Percentiles rank a stretch among this genome's conserved stretches.
These are phyloP conservation scores for Cryptococcus sp. DNA, from an alignment of 1,284 basidiomycete genomes.

Conservation along the genomic window DNA sequence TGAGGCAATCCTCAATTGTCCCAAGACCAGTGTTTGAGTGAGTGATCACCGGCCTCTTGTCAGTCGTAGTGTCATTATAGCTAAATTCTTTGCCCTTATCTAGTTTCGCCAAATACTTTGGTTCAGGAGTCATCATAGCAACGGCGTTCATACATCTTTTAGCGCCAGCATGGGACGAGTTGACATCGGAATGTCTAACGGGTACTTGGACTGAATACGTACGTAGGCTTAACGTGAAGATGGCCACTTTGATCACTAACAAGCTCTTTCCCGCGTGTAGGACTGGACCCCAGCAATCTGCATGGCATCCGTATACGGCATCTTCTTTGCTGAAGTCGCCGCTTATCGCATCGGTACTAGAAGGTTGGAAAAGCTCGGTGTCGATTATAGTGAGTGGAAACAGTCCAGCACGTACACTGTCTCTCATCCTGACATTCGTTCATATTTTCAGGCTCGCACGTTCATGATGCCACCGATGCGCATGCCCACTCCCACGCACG, in stretches of 20 bases:
- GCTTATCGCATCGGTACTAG: slow-evolving; percentile 66
- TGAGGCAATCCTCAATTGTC: slow-evolving; percentile 64
- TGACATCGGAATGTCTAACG: slow-evolving; percentile 71
- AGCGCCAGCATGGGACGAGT: slow-evolving; percentile 69
- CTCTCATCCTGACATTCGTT: not conserved
- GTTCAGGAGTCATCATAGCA: slow-evolving; percentile 90
- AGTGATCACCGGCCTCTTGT: slow-evolving; percentile 37
- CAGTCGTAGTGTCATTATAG: not conserved
- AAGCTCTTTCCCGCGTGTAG: too few relatives aligned
- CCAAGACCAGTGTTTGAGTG: slow-evolving; percentile 73
- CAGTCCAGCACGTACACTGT: not conserved
- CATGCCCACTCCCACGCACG: slow-evolving; percentile 70
- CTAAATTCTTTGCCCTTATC: not conserved
- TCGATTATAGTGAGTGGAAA: slow-evolving; percentile 36
- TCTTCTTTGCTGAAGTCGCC: slow-evolving; percentile 81
- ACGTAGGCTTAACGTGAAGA: too few relatives aligned
- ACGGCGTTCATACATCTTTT: slow-evolving; percentile 89
- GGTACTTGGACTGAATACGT: slow-evolving; percentile 71
- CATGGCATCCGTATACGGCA: slow-evolving; percentile 73
- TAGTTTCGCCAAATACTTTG: slow-evolving; percentile 83
- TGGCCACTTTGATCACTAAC: too few relatives aligned
- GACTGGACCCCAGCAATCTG: slow-evolving; percentile 78
- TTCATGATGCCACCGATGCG: slow-evolving; percentile 57
- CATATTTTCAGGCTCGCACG: slow-evolving; percentile 67
- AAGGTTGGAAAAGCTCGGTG: slow-evolving; percentile 38